Evolutionary conservation across 1,284 basidiomycete genomes (phyloP), one percentile per base, ranked within the genome.

Genomic region (Schizophyllum amplum): DNA sequence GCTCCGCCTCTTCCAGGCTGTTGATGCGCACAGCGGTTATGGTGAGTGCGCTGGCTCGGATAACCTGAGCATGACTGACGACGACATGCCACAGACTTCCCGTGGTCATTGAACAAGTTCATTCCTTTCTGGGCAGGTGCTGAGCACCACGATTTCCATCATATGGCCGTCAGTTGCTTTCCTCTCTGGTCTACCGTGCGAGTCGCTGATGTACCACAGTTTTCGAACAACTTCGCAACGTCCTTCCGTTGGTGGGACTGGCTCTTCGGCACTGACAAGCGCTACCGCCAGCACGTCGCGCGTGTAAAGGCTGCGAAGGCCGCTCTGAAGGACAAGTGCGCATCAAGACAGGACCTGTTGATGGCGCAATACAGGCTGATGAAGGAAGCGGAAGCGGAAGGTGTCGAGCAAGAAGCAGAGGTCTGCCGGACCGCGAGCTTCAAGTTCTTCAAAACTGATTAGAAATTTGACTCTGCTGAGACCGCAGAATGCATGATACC

Each of bases 51-150:
- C 48, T 3, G 22, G 20, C 3, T 5, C 48, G 20, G 5, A 9
- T 50, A 11, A 78, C 68, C 15, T 15, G 27, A 6, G 23, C 15
- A 17, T 46, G 27, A 17, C 7, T 58, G 21, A 49, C 23, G 46
- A 56, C 24, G n/a, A n/a, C n/a, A n/a, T 42, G 22, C n/a, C 52
- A 20, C 52, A 89, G 89, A 96, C 72, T 96, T 96, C 80, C 93
- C 93, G 2, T 95, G 92, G 93, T 95, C 92, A 20, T 78, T 98
- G 59, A 88, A 94, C 66, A 86, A 96, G 77, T 87, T 93, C 67
- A 60, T 98, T 25, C 95, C 95, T 3, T 92, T 98, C 82, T 98
- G 96, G 96, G 93, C 94, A 20, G 96, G 96, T 52, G 96, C 96
- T 0, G 96, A 98, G 68, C 94, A 98, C 78, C 94, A 97, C 72